A percentile compares a stretch with the other conserved stretches of the same genome.
These are phyloP conservation scores for Pisolithus albus DNA, from an alignment of 768 basidiomycete genomes.

Conservation along the genomic window DNA sequence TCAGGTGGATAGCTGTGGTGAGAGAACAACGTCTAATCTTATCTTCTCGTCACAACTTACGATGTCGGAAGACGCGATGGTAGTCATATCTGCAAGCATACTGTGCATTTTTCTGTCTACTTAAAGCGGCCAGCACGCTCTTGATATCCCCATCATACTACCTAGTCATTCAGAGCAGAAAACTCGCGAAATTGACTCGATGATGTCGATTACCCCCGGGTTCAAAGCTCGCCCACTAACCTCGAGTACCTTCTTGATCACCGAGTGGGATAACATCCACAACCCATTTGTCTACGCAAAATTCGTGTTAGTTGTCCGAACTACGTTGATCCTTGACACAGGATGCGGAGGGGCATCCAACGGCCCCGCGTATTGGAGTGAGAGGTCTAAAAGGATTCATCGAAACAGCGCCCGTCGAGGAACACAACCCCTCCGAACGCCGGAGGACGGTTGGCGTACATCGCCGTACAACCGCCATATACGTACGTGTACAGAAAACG, in stretches of 20 bases:
- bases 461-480: too few species aligned
- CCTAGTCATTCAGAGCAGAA: too few species aligned
- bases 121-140: background rate
- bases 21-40: background rate
- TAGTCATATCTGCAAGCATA: conserved; percentile 1
- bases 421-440: conserved; percentile 35
- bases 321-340: conserved; percentile 46
- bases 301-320: conserved; percentile 21
- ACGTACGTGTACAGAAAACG: too few species aligned
- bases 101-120: conserved; percentile 2
- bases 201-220: too few species aligned
- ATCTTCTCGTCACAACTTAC: conserved; percentile 3
- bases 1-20: conserved; percentile 53
- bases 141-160: too few species aligned
- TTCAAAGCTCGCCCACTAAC: conserved; percentile 18
- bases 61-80: background rate
- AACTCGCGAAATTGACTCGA: too few species aligned
- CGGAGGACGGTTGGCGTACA: conserved; percentile 26
- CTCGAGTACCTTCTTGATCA: conserved; percentile 18
- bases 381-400: conserved; percentile 38
- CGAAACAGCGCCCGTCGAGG: conserved; percentile 40
- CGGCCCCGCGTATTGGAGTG: conserved; percentile 30
- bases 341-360: conserved; percentile 44
- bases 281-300: conserved; percentile 16
- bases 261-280: too few species aligned